Base-by-base conservation (phyloP, 108 stramenopile species). In the Cylindrotheca fusiformis region DNA sequence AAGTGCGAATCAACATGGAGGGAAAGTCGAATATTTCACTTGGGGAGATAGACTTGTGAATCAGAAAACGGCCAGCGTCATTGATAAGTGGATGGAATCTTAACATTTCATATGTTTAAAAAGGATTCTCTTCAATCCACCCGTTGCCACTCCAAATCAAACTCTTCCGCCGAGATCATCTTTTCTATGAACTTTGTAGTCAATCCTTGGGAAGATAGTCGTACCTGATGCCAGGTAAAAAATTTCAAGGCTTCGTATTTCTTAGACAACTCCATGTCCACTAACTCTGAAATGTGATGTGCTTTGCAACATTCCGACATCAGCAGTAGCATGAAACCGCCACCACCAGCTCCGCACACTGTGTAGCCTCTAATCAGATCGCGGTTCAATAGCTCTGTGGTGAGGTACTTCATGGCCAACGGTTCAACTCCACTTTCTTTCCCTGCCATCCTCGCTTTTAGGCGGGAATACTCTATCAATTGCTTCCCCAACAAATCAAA, bases 381-480 rank as follows among this genome's bases (percentile, higher is more conserved):
- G 20, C 64, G 47, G 26, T 63, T 45, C 24, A 28, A 41, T 27
- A 90, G 68, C n/a, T 69, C 32, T 4, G 55, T 45, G 21, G 86
- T 62, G 4, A 87, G 28, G n/a, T 58, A 21, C 2, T 58, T 58
- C 4, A 87, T 68, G 46, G 56, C 47, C 8, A 33, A 51, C 27
- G 89, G 87, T 47, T 88, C 86, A 18, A 75, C 88, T 21, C 83
- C 84, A 57, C 83, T 81, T 14, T 82, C 58, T 30, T 72, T 50
- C 8, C 90, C 91, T 41, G 91, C 93, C 93, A 96, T 96, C 3
- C 54, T 36, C 44, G 75, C 82, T 63, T 96, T 96, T 6, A 81
- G 81, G 24, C 78, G 52, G 82, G 88, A 91, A 58, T 93, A 94
- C 21, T 73, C 55, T 19, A 72, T 58, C 47, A 96, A 60, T 36